phyloP scores from a whole-genome alignment of 768 basidiomycete species.

The Hortiboletus flavorubellus region DNA sequence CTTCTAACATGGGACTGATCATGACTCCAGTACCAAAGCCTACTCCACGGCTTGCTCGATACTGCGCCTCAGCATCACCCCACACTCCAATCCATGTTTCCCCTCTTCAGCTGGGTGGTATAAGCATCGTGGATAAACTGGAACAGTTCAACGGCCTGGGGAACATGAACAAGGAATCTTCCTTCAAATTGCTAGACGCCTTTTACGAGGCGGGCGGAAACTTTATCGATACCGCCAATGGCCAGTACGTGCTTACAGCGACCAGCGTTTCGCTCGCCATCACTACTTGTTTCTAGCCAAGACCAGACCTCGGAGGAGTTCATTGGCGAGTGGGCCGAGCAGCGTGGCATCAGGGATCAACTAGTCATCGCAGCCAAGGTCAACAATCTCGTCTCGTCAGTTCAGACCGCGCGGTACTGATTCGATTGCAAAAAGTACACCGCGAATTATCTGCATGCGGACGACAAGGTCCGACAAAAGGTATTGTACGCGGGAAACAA shows the following conservation, averaged over 20 bases:
- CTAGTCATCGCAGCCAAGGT: constrained; percentile 45
- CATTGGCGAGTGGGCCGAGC: constrained; percentile 50
- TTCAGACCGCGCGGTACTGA: background rate
- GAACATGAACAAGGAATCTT: constrained; percentile 37
- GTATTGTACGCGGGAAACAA: constrained; percentile 37
- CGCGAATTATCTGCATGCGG: constrained; percentile 13
- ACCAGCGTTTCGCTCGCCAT: background rate
- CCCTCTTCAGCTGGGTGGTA: constrained; percentile 42
- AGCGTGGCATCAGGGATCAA: constrained; percentile 41
- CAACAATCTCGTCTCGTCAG: background rate
- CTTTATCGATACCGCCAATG: constrained; percentile 48
- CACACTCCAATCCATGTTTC: constrained; percentile 41
- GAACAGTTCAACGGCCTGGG: constrained; percentile 29
- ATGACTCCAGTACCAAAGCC: background rate
- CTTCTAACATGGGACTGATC: background rate
- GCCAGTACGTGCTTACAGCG: constrained; percentile 31
- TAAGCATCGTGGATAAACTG: constrained; percentile 44
- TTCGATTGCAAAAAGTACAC: constrained; percentile 16
- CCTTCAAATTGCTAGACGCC: constrained; percentile 46
- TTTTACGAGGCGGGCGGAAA: constrained; percentile 45
- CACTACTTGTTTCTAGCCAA: constrained; percentile 33
- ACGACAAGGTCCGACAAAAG: constrained; percentile 16
- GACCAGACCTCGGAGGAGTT: constrained; percentile 53
- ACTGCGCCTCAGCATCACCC: constrained; percentile 33
- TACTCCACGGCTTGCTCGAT: constrained; percentile 27